Evolutionary conservation across 2,329 filamentous ascomycete species (phyloP).

Genomic region (Pestalotiopsis fici): DNA sequence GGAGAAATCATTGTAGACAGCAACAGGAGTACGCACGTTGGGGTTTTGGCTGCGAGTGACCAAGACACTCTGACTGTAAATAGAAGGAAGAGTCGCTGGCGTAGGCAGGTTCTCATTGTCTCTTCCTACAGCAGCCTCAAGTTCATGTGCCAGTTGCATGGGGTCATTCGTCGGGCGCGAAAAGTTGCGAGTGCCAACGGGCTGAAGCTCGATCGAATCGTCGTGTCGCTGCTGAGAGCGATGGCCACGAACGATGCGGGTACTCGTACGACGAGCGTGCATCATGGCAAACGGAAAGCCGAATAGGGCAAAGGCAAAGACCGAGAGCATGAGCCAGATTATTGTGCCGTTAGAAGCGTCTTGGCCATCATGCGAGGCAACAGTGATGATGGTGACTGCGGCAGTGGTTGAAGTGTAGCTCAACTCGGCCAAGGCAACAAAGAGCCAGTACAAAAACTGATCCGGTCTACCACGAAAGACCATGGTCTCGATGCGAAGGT

Average conservation of each 20-base stretch:
- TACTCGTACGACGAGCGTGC: background rate
- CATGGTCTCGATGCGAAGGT: background rate
- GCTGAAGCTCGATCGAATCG: background rate
- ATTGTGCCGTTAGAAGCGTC: background rate
- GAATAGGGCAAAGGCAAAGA: background rate
- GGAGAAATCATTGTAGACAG: background rate
- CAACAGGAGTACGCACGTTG: background rate
- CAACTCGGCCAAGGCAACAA: background rate
- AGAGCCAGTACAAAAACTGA: background rate
- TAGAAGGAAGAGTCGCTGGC: too few species aligned
- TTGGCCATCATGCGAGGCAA: background rate
- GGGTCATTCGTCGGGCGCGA: background rate
- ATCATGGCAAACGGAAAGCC: background rate
- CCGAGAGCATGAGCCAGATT: background rate
- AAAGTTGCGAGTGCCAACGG: background rate
- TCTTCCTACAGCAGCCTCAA: background rate
- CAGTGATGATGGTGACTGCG: background rate
- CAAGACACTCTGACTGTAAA: background rate
- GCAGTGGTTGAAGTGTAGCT: background rate
- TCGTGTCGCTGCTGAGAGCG: background rate
- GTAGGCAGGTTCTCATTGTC: background rate
- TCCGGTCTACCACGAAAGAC: background rate
- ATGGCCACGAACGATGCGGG: background rate
- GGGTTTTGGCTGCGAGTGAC: background rate
- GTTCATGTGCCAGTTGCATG: background rate